These are phyloP conservation scores for Rhizopogon vinicolor DNA, from an alignment of 768 basidiomycete genomes.

Conservation along the genomic window DNA sequence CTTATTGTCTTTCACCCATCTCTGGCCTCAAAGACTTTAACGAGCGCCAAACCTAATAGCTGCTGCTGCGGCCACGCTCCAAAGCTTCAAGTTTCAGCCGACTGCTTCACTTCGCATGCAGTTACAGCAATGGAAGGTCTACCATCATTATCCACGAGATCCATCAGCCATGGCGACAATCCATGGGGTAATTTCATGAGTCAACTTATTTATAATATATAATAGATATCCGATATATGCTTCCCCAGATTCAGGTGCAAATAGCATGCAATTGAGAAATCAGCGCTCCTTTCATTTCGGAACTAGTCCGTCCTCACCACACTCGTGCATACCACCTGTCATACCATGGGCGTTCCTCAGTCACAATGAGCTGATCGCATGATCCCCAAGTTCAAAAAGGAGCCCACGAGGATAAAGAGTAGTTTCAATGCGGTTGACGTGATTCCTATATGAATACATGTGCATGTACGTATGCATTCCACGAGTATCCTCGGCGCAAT, in stretches of 20 bases:
- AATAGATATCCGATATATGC: not conserved
- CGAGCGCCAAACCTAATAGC: not conserved
- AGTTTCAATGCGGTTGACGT: not conserved
- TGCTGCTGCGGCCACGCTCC: not conserved
- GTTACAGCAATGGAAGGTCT: not conserved
- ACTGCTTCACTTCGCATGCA: not conserved
- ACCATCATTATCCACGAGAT: no score
- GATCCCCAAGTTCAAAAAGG: not conserved
- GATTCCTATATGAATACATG: not conserved
- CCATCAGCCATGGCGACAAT: not conserved
- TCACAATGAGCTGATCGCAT: not conserved
- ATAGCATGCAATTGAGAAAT: not conserved
- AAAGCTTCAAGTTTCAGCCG: not conserved
- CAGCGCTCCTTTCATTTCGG: not conserved
- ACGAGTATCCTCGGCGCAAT: not conserved
- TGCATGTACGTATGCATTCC: not conserved
- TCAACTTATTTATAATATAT: not conserved
- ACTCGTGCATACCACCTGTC: not conserved
- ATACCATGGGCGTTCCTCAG: not conserved
- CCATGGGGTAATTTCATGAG: not conserved
- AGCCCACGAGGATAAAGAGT: not conserved
- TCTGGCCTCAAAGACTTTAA: not conserved
- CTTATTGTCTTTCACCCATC: not conserved
- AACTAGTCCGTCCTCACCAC: not conserved
- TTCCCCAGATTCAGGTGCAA: not conserved